Evolutionary conservation across 169 alveolate genomes (phyloP), one percentile per base, ranked within the genome.

Genomic region (Perkinsus olseni): DNA sequence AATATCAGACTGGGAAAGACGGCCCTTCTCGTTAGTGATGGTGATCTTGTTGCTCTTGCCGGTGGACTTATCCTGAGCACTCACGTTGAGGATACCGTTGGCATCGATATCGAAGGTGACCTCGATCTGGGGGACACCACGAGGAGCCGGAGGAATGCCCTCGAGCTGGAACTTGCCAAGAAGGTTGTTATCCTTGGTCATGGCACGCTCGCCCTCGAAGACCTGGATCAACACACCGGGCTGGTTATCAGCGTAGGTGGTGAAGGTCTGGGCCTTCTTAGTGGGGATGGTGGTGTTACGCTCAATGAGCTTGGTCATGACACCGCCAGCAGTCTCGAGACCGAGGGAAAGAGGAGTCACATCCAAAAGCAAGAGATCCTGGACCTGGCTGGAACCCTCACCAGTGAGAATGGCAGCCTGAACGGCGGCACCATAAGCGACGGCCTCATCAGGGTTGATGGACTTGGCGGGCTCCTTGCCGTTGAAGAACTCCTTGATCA

Each of bases 281-380:
- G 99, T 98, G 37, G 99, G 99, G 92, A 99, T 99, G 82, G 99
- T 98, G 36, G 99, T 99, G 96, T 99, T 99, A 95, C 99, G 98
- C 94, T 98, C 97, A 94, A 99, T 99, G 93, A 99, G 92, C 92
- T 92, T 96, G 93, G 98, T 96, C 99, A 98, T 98, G 93, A 98
- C 99, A 94, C 99, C 99, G 90, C 99, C 99, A 45, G 99, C 99
- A 36, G 99, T 98, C 95, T 97, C 99, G 94, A 98, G 96, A 93
- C 99, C 99, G 93, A 98, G 95, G 38, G 99, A 97, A 37, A 98
- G 97, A 34, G 99, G 98, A 91, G 98, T 96, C n/a, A 98, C 99
- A 96, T 98, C 99, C 94, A 98, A 96, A 92, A 98, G 94, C 74
- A 98, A 95, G 93, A 98, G 94, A 92, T 98, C 99, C 94, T 98